Base-by-base conservation (phyloP, 257 asterid genomes). In the Orobanche coerulescens region DNA sequence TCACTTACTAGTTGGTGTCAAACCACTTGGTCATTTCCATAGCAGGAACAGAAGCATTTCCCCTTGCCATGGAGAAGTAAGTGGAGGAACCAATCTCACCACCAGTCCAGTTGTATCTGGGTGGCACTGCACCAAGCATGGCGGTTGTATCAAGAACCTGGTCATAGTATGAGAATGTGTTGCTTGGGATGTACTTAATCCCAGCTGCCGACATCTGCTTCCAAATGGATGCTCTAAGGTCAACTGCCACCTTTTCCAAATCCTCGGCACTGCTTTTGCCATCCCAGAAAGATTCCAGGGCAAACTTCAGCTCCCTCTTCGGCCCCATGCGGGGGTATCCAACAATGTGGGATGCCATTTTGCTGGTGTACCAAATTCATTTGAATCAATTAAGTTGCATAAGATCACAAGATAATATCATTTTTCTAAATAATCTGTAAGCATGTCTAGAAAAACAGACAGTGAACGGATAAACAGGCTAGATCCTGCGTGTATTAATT, bases 21-120 rank as follows among this genome's bases (percentile, higher is more conserved):
- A 91, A 91, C 96, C 96, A 91, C 91, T 91, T 91, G 80, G 98
- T 91, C 98, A 91, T 91, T 62, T 91, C 98, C 98, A 91, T 91
- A 64, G 98, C 98, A 42, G 98, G 98, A 47, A 88, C 98, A 19
- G 98, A 82, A 50, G 96, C 96, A 79, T 91, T 91, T 77, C 98
- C 98, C 76, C 98, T 91, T 70, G 98, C 98, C 98, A 91, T 91
- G 61, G 98, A 91, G 81, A 91, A 91, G 82, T 83, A 91, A 43
- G 91, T 84, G 70, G 88, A 83, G 46, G 76, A 76, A 31, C 92
- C 94, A 43, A 91, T 84, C 86, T 91, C 98, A 42, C 88, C 96
- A 59, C 96, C 94, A 18, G 75, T 78, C 94, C 90, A 91, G 69
- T 76, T 87, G 82, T 91, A 91, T 77, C 97, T 82, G 0, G 86